Percentiles rank a stretch among this genome's conserved stretches.
Evolutionary conservation across 2,329 filamentous ascomycete species (phyloP).

Genomic region (Boeremia exigua): DNA sequence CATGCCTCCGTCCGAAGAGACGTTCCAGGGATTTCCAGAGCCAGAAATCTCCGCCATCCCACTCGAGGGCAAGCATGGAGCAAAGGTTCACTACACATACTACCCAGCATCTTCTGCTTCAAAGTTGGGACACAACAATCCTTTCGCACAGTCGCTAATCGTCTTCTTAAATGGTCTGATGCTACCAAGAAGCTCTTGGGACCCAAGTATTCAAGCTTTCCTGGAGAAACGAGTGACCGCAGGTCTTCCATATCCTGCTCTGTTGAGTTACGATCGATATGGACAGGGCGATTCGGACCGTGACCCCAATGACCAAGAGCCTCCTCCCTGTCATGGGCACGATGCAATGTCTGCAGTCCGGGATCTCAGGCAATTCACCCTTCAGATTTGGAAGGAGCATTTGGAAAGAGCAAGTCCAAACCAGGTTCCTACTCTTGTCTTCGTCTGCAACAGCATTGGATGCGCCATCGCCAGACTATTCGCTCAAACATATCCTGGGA

Average conservation of each 20-base stretch:
- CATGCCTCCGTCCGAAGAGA: conserved; percentile 35
- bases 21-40: conserved; percentile 37
- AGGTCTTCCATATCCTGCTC: conserved; percentile 45
- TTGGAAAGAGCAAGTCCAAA: conserved; percentile 43
- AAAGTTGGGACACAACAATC: conserved; percentile 32
- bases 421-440: conserved; percentile 46
- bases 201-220: conserved; percentile 40
- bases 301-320: conserved; percentile 49
- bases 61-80: conserved; percentile 39
- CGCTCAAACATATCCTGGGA: conserved; percentile 54
- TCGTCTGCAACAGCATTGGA: conserved; percentile 62
- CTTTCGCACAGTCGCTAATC: conserved; percentile 47
- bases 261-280: conserved; percentile 65
- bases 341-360: conserved; percentile 53
- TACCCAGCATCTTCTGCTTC: conserved; percentile 37
- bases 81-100: conserved; percentile 44
- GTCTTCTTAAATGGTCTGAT: conserved; percentile 56
- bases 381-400: conserved; percentile 49
- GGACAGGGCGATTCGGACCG: conserved; percentile 62
- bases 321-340: conserved; percentile 53
- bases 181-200: conserved; percentile 50
- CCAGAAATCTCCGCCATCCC: conserved; percentile 36
- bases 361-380: conserved; percentile 55
- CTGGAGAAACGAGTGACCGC: conserved; percentile 32
- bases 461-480: conserved; percentile 61